Base-by-base conservation (phyloP, 495 filamentous ascomycete species). In the Trichoderma parareesei region DNA sequence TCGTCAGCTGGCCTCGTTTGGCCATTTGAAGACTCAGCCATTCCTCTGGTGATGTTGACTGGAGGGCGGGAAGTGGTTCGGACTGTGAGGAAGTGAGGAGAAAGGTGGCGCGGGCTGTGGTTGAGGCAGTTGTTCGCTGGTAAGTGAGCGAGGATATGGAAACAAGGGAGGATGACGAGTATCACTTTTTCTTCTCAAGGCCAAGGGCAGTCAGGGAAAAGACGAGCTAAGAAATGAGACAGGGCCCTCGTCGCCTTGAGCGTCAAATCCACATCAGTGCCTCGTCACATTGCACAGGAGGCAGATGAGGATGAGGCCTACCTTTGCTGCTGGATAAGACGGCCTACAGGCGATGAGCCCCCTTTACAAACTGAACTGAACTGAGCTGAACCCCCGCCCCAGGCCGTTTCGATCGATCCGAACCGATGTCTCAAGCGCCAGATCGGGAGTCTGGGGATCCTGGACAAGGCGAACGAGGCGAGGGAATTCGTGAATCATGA, bases 21-120 rank as follows among this genome's bases (percentile, higher is more conserved):
- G 7, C 76, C 76, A 11, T 74, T 75, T 10, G 78, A 71, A 11
- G 70, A 66, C 60, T 69, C 68, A 20, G 71, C 66, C 75, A 76
- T 78, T 64, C 64, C 3, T 60, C 38, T 49, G 55, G 16, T 65
- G 55, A 44, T 42, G 49, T 38, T 20, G 68, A 57, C 65, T 69
- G 69, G 38, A 53, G 14, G 60, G 68, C 38, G 16, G 41, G 60
- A 20, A 20, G 69, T 38, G 33, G 37, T 20, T 60, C 4, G 57
- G 44, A 27, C 57, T 49, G 60, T 60, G 59, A 55, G 14, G 53
- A 27, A 9, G 37, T 18, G 4, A 35, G 33, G 5, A 5, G 53
- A 35, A 3, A 27, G 5, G 37, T 16, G 62, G 43, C 10, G 37
- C 5, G 55, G 44, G 53, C 27, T 4, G 60, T 35, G 48, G 20